phyloP scores from a whole-genome alignment of 768 basidiomycete genomes.

The Trametes villosa region DNA sequence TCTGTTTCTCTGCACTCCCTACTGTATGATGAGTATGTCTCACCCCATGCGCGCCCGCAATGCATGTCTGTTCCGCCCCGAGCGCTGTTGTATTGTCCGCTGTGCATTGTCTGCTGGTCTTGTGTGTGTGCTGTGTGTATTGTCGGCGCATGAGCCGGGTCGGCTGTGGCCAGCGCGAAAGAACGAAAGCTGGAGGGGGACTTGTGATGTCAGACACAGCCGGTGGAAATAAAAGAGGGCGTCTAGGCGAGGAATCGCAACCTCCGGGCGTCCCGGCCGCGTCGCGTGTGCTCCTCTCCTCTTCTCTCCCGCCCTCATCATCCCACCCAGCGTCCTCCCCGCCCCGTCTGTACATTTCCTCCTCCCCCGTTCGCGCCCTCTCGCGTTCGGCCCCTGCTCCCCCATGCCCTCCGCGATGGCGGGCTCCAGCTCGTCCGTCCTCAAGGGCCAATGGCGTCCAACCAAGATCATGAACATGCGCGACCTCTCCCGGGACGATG shows the following conservation, averaged over 20 bases:
- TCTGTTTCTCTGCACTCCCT: slow-evolving; percentile 11
- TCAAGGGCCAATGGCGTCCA: slow-evolving; percentile 61
- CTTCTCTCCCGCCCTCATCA: slow-evolving; percentile 10
- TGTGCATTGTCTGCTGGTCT: background rate
- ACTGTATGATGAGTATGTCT: slow-evolving; percentile 36
- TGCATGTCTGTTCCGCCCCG: slow-evolving; percentile 26
- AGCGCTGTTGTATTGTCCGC: slow-evolving; percentile 1
- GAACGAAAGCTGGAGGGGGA: background rate
- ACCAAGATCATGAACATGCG: slow-evolving; percentile 91
- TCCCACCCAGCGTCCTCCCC: slow-evolving; percentile 8
- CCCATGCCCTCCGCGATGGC: slow-evolving; percentile 30
- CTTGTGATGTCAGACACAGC: background rate
- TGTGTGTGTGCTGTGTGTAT: slow-evolving; percentile 1
- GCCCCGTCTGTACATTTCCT: slow-evolving; percentile 3
- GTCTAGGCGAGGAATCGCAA: background rate
- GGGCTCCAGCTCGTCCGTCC: slow-evolving; percentile 27
- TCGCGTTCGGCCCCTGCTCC: slow-evolving; percentile 14
- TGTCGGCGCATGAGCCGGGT: background rate
- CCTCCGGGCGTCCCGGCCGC: background rate
- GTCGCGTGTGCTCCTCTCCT: slow-evolving; percentile 16
- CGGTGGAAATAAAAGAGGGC: background rate
- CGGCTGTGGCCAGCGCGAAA: background rate
- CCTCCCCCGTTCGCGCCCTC: slow-evolving; percentile 15
- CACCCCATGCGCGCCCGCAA: slow-evolving; percentile 30
- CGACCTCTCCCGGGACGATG: slow-evolving; percentile 89